Evolutionary conservation across 345 rosid species (phyloP).

Genomic region (Crucihimalaya himalaica): DNA sequence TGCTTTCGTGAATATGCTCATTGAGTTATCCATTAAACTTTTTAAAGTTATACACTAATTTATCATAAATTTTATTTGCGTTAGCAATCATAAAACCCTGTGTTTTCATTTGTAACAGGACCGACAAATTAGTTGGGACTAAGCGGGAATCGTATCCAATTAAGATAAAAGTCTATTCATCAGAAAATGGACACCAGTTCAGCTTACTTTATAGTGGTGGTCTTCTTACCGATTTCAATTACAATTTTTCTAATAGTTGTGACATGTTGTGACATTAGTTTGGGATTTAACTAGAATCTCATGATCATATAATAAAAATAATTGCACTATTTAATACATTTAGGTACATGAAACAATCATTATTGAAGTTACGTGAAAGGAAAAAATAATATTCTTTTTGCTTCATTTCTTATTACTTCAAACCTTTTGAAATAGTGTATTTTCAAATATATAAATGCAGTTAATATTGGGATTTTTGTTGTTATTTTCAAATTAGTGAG

Average conservation of each 20-base stretch:
- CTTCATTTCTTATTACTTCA: not conserved
- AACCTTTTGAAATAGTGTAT: not conserved
- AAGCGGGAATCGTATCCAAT: not conserved
- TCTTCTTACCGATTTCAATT: not conserved
- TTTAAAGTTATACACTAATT: not conserved
- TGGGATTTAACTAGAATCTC: not conserved
- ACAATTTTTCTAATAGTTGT: not conserved
- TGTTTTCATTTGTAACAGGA: not conserved
- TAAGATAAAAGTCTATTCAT: conserved; percentile 1
- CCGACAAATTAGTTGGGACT: not conserved
- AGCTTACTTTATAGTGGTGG: not conserved
- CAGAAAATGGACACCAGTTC: not conserved
- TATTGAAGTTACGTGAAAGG: not conserved
- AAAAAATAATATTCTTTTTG: not conserved
- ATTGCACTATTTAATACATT: not conserved
- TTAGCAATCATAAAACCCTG: not conserved
- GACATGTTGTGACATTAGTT: not conserved
- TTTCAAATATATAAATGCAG: not conserved
- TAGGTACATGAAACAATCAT: not conserved
- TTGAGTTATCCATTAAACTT: conserved; percentile 35
- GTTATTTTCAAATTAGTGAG: not conserved
- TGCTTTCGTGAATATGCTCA: conserved; percentile 33
- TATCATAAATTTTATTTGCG: not conserved
- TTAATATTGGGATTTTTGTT: not conserved
- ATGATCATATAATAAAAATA: not conserved